Conservation (phyloP, 2,329 filamentous ascomycete species). For the Rhinocladiella mackenziei region DNA sequence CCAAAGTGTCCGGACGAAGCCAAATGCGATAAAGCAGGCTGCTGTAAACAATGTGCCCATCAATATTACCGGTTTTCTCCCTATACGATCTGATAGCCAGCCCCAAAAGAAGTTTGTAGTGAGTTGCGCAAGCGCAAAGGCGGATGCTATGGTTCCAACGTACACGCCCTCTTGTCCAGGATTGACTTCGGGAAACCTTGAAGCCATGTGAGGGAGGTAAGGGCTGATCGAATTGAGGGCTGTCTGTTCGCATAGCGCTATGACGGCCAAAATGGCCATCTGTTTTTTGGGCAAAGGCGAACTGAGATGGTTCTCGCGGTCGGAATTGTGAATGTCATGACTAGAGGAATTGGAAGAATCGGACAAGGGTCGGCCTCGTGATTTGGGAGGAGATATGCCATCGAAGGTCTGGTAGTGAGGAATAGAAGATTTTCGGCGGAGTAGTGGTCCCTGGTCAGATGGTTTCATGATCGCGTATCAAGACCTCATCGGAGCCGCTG, state of each 20-base stretch:
- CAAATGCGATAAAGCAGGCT: conserved; percentile 77
- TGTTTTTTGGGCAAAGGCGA: conserved; percentile 80
- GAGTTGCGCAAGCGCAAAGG: conserved; percentile 89
- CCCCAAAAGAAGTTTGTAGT: conserved; percentile 91
- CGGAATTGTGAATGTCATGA: conserved; percentile 34
- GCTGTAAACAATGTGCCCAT: conserved; percentile 79
- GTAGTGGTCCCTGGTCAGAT: conserved; percentile 31
- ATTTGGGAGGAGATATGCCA: conserved; percentile 44
- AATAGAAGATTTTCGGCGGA: conserved; percentile 42
- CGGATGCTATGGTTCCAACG: conserved; percentile 82
- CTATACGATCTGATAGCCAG: conserved; percentile 72
- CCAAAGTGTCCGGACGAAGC: conserved; percentile 76
- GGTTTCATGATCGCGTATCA: conserved; percentile 29
- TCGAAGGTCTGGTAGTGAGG: conserved; percentile 49
- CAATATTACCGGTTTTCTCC: conserved; percentile 77
- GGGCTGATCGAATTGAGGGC: conserved; percentile 94
- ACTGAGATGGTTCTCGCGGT: conserved; percentile 23
- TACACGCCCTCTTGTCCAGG: conserved; percentile 72
- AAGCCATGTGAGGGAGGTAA: conserved; percentile 90
- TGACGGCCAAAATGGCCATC: conserved; percentile 76
- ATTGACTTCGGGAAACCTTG: conserved; percentile 75
- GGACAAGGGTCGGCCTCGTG: conserved; percentile 43
- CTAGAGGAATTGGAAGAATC: conserved; percentile 40
- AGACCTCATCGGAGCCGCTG: too few relatives aligned
- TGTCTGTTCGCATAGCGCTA: conserved; percentile 90